These are phyloP conservation scores for Tritrichomonas foetus DNA, from an alignment of 208 protist species.

Conservation along the genomic window DNA sequence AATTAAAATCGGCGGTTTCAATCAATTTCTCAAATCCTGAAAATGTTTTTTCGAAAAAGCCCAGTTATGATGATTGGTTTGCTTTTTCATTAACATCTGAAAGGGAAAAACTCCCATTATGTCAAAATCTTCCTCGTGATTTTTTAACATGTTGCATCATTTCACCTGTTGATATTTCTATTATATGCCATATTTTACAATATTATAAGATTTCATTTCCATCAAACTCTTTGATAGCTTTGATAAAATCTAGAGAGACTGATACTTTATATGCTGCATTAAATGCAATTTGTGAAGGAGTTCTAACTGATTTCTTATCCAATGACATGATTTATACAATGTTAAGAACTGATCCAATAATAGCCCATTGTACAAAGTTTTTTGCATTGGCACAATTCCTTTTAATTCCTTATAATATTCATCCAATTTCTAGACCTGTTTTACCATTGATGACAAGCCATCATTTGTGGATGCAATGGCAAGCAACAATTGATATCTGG, in stretches of 20 bases:
- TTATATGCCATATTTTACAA: not conserved
- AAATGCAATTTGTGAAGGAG: not conserved
- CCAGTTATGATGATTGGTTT: not conserved
- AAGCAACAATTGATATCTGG: not conserved
- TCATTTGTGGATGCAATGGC: not conserved
- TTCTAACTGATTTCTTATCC: not conserved
- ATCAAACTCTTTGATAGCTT: not conserved
- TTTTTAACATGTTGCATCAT: not conserved
- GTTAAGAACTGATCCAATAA: not conserved
- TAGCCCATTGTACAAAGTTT: not conserved
- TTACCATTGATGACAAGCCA: not conserved
- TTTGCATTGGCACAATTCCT: not conserved
- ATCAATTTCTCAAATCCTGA: no score
- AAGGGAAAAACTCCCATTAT: not conserved
- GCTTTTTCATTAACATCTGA: not conserved
- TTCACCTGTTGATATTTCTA: not conserved
- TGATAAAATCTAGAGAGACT: not conserved
- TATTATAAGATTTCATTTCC: not conserved
- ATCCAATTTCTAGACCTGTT: not conserved
- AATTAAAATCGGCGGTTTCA: no score
- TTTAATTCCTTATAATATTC: not conserved
- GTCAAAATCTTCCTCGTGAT: not conserved
- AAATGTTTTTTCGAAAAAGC: no score
- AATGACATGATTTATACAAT: not conserved
- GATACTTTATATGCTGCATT: not conserved